These are phyloP conservation scores for Phyllosticta citribraziliensis DNA, from an alignment of 2,329 filamentous ascomycete genomes.

Conservation along the genomic window DNA sequence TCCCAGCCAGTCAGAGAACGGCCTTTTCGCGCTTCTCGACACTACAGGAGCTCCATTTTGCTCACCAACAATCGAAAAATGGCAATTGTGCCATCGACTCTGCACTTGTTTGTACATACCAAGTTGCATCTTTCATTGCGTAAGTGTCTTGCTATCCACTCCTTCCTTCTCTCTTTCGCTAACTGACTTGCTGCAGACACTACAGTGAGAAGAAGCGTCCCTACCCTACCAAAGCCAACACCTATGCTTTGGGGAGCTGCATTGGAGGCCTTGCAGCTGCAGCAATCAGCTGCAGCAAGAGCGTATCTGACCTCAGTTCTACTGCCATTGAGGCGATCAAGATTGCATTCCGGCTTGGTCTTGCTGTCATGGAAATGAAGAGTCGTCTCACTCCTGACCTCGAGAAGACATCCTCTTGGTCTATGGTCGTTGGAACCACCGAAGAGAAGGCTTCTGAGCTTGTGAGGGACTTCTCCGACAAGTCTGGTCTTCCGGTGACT, in stretches of 20 bases:
- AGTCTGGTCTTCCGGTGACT: constrained; percentile 10
- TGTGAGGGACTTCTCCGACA: constrained; percentile 9
- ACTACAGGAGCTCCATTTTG: background rate
- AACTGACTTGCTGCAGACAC: background rate
- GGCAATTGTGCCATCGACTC: background rate
- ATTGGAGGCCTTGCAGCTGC: background rate
- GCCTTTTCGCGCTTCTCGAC: background rate
- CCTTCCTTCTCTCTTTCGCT: background rate
- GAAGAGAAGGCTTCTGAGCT: constrained; percentile 3
- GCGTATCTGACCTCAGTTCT: constrained; percentile 19
- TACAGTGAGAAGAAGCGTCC: background rate
- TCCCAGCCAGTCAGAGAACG: background rate
- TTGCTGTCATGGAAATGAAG: constrained; percentile 13
- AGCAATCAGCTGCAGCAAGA: constrained; percentile 19
- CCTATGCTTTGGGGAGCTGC: background rate
- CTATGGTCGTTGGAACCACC: background rate
- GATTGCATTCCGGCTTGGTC: constrained; percentile 22
- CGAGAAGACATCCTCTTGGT: background rate
- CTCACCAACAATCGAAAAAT: background rate
- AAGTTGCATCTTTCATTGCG: background rate
- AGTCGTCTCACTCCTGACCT: background rate
- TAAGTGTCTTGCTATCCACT: background rate
- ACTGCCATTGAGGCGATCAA: constrained; percentile 21
- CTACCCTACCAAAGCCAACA: background rate
- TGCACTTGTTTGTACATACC: background rate